phyloP scores from a whole-genome alignment of 2,329 filamentous ascomycete genomes.

The Hypomyces rosellus region DNA sequence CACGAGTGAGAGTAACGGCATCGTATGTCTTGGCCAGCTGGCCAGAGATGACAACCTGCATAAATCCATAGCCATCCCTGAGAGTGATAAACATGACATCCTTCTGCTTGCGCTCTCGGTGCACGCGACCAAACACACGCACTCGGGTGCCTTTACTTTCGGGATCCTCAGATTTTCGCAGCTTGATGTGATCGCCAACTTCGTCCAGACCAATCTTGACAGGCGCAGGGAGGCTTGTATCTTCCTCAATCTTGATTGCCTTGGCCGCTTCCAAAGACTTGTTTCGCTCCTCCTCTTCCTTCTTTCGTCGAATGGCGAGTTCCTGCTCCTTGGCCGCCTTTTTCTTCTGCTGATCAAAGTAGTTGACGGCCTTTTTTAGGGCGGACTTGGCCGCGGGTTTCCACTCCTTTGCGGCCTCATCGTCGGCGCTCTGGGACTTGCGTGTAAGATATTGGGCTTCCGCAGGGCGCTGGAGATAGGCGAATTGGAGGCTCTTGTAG shows the following conservation, averaged over 20 bases:
- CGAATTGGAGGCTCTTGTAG: conserved; percentile 74
- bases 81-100: conserved; percentile 83
- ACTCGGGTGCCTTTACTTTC: conserved; percentile 64
- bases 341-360: conserved; percentile 17
- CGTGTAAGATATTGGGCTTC: conserved; percentile 24
- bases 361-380: conserved; percentile 18
- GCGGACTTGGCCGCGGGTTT: conserved; percentile 18
- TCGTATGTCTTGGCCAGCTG: conserved; percentile 88
- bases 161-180: conserved; percentile 28
- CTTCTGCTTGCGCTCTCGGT: conserved; percentile 69
- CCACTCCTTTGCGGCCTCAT: conserved; percentile 26
- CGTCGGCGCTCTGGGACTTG: conserved; percentile 51
- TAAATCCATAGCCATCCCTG: conserved; percentile 61
- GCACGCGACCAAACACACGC: conserved; percentile 73
- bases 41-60: conserved; percentile 49
- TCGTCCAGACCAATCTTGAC: conserved; percentile 60
- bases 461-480: conserved; percentile 50
- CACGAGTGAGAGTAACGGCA: conserved; percentile 74
- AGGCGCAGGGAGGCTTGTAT: conserved; percentile 60
- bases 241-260: conserved; percentile 64
- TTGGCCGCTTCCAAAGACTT: conserved; percentile 63
- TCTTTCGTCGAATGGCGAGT: conserved; percentile 15
- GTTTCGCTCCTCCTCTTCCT: conserved; percentile 16
- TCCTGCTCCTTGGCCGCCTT: conserved; percentile 17
- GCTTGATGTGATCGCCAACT: conserved; percentile 23